phyloP scores from a whole-genome alignment of 768 basidiomycete genomes.

The Auricularia cornea region DNA sequence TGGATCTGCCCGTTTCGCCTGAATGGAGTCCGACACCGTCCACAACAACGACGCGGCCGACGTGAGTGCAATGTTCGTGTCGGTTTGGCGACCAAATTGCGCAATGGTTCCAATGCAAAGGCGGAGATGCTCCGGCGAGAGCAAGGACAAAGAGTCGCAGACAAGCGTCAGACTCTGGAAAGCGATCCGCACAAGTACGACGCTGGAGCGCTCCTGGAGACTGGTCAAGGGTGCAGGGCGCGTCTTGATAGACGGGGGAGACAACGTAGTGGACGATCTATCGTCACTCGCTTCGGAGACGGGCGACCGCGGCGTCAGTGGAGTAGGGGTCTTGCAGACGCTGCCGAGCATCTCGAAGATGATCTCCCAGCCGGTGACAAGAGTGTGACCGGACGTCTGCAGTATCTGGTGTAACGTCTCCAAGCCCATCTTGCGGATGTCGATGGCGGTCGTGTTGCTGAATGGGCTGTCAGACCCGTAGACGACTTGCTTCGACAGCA shows the following conservation, averaged over 20 bases:
- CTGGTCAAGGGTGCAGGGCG: conserved; percentile 38
- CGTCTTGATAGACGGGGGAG: conserved; percentile 12
- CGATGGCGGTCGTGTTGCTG: conserved; percentile 47
- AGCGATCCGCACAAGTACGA: conserved; percentile 76
- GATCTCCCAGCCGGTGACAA: conserved; percentile 86
- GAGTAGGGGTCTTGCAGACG: conserved; percentile 58
- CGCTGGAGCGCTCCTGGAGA: conserved; percentile 60
- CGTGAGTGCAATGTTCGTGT: conserved; percentile 93
- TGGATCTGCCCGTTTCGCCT: conserved; percentile 62
- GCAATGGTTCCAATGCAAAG: conserved; percentile 87
- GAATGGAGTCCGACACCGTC: conserved; percentile 94
- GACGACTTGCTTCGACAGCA: conserved; percentile 67
- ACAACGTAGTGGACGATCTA: background rate
- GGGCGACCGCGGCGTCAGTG: conserved; percentile 28
- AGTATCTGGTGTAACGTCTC: conserved; percentile 87
- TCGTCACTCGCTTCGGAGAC: conserved; percentile 27
- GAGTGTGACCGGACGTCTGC: conserved; percentile 83
- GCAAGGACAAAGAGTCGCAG: conserved; percentile 81
- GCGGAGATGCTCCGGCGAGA: conserved; percentile 73
- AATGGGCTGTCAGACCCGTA: conserved; percentile 31
- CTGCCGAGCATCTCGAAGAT: conserved; percentile 90
- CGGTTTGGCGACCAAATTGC: conserved; percentile 84
- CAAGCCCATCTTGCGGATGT: conserved; percentile 79
- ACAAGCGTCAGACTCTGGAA: conserved; percentile 92
- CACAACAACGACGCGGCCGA: conserved; percentile 89